Evolutionary conservation across 129 eudicot species (phyloP).

Genomic region (Helianthus tuberosus): DNA sequence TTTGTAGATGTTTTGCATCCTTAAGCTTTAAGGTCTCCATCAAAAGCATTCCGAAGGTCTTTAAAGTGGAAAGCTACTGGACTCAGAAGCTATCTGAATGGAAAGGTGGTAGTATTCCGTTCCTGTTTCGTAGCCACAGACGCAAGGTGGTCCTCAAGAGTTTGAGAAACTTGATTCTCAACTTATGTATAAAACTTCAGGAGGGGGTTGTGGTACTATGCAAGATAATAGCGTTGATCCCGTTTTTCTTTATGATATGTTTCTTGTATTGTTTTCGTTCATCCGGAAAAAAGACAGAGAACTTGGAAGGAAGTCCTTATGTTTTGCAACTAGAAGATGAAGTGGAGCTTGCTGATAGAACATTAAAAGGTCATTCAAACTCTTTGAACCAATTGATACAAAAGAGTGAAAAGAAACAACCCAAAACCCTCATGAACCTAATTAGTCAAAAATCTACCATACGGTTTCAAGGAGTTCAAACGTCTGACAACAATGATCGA

Average conservation of each 20-base stretch:
- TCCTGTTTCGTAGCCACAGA: neutral
- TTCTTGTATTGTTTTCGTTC: neutral
- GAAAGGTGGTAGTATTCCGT: neutral
- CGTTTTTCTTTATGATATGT: neutral
- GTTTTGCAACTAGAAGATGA: conserved; percentile 3
- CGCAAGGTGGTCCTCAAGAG: neutral
- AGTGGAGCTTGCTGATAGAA: conserved; percentile 8
- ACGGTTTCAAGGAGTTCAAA: conserved; percentile 29
- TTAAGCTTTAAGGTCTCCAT: neutral
- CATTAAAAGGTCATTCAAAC: neutral
- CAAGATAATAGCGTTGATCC: neutral
- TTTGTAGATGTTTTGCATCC: neutral
- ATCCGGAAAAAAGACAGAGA: neutral
- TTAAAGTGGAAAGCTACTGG: neutral
- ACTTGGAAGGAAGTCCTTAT: neutral
- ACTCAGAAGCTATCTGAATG: neutral
- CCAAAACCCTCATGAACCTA: neutral
- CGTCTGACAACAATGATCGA: neutral
- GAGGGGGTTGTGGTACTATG: neutral
- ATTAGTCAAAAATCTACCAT: neutral
- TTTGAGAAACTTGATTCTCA: neutral
- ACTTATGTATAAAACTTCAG: neutral
- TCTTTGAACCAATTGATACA: neutral
- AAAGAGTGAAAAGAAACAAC: conserved; percentile 12
- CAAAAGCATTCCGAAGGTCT: neutral